These are phyloP conservation scores for Raphanus sativus DNA, from an alignment of 345 rosid species.

Conservation along the genomic window DNA sequence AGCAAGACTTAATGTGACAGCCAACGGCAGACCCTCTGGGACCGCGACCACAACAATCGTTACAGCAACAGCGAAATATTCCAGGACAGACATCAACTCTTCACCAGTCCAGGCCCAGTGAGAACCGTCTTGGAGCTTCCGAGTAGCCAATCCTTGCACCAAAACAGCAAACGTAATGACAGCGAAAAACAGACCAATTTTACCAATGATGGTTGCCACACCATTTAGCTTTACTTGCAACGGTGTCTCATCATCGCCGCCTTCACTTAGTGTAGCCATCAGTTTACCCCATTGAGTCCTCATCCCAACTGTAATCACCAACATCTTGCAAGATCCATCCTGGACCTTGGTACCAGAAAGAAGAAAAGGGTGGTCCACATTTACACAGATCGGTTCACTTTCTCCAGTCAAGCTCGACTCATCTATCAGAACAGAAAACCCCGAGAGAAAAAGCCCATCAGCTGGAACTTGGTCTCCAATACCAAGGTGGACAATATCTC, in stretches of 20 bases:
- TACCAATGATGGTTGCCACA: constrained; percentile 77
- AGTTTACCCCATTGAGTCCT: constrained; percentile 88
- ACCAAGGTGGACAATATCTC: constrained; percentile 70
- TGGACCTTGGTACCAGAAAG: constrained; percentile 77
- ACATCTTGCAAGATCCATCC: constrained; percentile 80
- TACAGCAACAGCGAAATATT: constrained; percentile 76
- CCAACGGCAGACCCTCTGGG: constrained; percentile 93
- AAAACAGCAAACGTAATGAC: constrained; percentile 74
- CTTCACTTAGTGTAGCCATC: constrained; percentile 78
- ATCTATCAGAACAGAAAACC: constrained; percentile 58
- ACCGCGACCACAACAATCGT: constrained; percentile 96
- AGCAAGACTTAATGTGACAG: constrained; percentile 92
- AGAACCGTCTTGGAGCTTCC: constrained; percentile 52
- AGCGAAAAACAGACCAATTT: constrained; percentile 75
- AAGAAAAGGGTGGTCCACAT: constrained; percentile 53
- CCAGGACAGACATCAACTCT: constrained; percentile 65
- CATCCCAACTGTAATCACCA: constrained; percentile 85
- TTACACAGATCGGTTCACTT: constrained; percentile 55
- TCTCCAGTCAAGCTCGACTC: constrained; percentile 79
- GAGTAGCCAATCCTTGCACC: constrained; percentile 65
- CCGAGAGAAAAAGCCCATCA: constrained; percentile 68
- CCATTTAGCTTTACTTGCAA: constrained; percentile 79
- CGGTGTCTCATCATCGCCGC: constrained; percentile 85
- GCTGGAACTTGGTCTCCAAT: constrained; percentile 82
- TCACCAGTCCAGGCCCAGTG: constrained; percentile 68